phyloP scores from a whole-genome alignment of 371 early-diverging fungal species.

The Parasitella parasitica region DNA sequence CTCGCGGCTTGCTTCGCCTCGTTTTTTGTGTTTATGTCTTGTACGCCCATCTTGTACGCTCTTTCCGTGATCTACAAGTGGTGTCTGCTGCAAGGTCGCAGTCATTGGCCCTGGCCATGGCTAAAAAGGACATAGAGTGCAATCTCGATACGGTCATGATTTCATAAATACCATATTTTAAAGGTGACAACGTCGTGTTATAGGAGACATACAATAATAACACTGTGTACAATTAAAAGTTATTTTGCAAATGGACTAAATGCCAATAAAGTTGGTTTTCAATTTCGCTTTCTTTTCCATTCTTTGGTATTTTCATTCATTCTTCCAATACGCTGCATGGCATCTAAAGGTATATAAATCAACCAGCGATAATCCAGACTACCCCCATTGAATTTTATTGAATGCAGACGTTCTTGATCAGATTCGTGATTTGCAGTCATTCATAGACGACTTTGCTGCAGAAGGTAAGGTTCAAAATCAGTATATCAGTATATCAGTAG shows the following conservation, averaged over 20 bases:
- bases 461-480: slow-evolving; percentile 10
- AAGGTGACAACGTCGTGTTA: neutral
- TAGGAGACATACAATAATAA: neutral
- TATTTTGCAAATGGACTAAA: neutral
- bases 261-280: neutral
- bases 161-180: neutral
- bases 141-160: neutral
- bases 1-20: slow-evolving; percentile 2
- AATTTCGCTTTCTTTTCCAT: neutral
- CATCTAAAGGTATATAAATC: neutral
- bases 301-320: neutral
- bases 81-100: neutral
- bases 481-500: too few species aligned
- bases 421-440: slow-evolving; percentile 34
- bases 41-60: neutral
- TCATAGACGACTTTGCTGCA: slow-evolving; percentile 31
- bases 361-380: too few species aligned
- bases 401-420: slow-evolving; percentile 25
- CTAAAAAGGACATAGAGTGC: too few species aligned
- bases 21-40: neutral
- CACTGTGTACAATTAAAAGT: neutral
- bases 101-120: neutral
- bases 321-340: neutral
- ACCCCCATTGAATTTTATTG: neutral
- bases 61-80: neutral